Base-by-base conservation (phyloP, 345 rosid genomes). In the Draba incana region DNA sequence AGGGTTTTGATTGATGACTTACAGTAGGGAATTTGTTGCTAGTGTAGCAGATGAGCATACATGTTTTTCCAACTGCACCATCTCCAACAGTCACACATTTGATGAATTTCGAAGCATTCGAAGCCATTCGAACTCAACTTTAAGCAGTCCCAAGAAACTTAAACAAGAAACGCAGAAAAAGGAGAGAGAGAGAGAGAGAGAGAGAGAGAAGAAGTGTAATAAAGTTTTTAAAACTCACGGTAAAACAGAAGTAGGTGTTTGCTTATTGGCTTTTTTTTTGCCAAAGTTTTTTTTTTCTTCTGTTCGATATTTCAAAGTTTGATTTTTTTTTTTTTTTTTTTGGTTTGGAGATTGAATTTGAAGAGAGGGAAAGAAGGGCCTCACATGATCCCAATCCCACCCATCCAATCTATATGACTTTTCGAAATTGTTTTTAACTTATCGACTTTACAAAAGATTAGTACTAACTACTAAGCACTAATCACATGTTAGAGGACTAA, bases 11-110 rank as follows among this genome's bases (percentile, higher is more conserved):
- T 20, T 20, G 25, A 1, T 0, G 46, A 37, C 79, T 76, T 12
- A 70, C 79, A 70, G 79, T 76, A 12, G 79, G 79, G 71, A 76
- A 76, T 35, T 76, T 76, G 66, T 76, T 76, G 68, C 75, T 69
- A 49, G 75, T 76, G 75, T 76, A 76, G 75, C 79, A 76, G 71
- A 76, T 76, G 68, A 76, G 79, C 79, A 76, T 76, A 76, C 79
- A 76, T 3, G 79, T 76, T 65, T 69, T 76, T 44, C 79, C 79
- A 49, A 76, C 79, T 13, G 79, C 79, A 27, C 79, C 79, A 76
- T 76, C 79, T 3, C 79, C 79, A 57, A 76, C 71, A 57, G 79
- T 76, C 6, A 35, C 67, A 62, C 67, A 62, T 35, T 62, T 62
- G 54, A 62, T 62, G 42, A 62, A 62, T 33, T 43, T 62, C 15